phyloP scores from a whole-genome alignment of 768 basidiomycete species.

The Psilocybe tampanensis region DNA sequence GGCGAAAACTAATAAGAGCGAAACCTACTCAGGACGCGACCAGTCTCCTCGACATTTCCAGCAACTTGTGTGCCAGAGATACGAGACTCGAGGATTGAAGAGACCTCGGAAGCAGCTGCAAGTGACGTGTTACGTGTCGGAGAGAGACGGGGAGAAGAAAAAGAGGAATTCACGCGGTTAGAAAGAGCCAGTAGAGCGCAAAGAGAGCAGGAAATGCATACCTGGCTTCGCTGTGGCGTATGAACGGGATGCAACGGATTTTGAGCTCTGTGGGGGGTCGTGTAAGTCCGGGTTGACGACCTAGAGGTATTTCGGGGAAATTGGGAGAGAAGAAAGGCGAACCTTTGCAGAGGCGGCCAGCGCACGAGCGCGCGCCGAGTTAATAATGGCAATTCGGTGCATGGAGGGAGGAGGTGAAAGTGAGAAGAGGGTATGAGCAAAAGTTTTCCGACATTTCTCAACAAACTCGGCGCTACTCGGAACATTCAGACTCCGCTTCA shows the following conservation, averaged over 20 bases:
- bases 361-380: conserved; percentile 78
- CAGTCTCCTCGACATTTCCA: conserved; percentile 98
- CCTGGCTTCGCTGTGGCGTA: conserved; percentile 99
- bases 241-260: conserved; percentile 65
- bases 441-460: conserved; percentile 43
- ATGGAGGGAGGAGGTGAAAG: conserved; percentile 54
- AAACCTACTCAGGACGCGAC: conserved; percentile 92
- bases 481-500: conserved; percentile 46
- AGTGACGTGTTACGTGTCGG: conserved; percentile 37
- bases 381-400: conserved; percentile 87
- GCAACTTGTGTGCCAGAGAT: conserved; percentile 91
- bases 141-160: conserved; percentile 20
- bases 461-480: conserved; percentile 48
- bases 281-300: conserved; percentile 24
- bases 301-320: neutral
- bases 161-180: conserved; percentile 26
- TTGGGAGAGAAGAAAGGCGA: conserved; percentile 13
- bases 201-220: conserved; percentile 40
- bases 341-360: conserved; percentile 73
- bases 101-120: conserved; percentile 97
- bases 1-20: neutral
- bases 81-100: conserved; percentile 97
- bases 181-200: conserved; percentile 2
- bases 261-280: conserved; percentile 40
- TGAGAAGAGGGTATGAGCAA: conserved; percentile 40